Percentiles rank a stretch among this genome's conserved stretches.
Evolutionary conservation across 148 eudicot genomes (phyloP).

Genomic region (Persicaria tinctoria): DNA sequence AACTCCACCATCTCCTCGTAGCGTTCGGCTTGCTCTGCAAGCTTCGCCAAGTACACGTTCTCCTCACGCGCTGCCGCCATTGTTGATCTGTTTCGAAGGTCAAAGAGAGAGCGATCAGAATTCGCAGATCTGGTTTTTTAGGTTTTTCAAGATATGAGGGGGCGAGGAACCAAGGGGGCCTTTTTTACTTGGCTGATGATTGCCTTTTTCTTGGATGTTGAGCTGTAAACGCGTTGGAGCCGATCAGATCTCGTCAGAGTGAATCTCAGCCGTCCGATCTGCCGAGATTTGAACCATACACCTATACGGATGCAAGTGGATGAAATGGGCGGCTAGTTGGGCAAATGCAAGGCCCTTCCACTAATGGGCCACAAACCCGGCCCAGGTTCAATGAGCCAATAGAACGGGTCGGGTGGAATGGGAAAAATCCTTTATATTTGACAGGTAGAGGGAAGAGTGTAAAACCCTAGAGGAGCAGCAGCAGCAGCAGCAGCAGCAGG

Average conservation of each 20-base stretch:
- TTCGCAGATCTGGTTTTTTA: slow-evolving; percentile 5
- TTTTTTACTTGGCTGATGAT: slow-evolving; percentile 1
- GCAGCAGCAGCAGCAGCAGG: background rate
- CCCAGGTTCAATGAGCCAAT: background rate
- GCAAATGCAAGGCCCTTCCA: no score
- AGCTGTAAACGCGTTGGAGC: slow-evolving; percentile 11
- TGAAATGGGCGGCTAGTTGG: no score
- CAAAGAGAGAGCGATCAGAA: slow-evolving; percentile 14
- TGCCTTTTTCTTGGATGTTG: background rate
- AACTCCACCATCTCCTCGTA: slow-evolving; percentile 69
- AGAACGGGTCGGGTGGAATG: background rate
- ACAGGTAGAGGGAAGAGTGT: no score
- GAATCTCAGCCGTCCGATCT: background rate
- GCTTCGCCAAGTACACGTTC: slow-evolving; percentile 59
- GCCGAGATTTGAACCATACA: background rate
- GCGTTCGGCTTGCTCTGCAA: slow-evolving; percentile 72
- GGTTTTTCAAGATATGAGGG: background rate
- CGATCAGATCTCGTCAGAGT: background rate
- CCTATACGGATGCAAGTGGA: no score
- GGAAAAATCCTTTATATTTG: background rate
- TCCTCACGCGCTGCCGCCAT: slow-evolving; percentile 45
- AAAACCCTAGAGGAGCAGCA: background rate
- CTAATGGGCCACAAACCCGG: no score
- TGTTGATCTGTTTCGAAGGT: slow-evolving; percentile 1
- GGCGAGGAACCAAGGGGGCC: background rate